These are phyloP conservation scores for Avena eriantha DNA, from an alignment of 176 grass and related monocot species.

Conservation along the genomic window DNA sequence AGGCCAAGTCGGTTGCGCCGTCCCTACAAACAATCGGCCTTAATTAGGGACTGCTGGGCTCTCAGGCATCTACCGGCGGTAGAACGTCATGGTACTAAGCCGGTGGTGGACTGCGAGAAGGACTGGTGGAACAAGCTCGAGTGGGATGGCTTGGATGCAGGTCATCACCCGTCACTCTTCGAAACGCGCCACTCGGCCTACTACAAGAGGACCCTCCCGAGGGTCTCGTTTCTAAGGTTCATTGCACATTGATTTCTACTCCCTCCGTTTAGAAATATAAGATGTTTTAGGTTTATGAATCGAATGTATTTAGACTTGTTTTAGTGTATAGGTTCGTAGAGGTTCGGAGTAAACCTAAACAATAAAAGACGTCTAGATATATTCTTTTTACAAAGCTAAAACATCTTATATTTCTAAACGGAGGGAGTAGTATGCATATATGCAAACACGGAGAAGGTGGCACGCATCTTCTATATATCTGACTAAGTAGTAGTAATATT, in stretches of 20 bases:
- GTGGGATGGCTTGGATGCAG: background rate
- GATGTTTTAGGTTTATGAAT: no score
- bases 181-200: background rate
- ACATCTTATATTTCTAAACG: no score
- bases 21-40: background rate
- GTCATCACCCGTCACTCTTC: background rate
- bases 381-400: no score
- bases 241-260: background rate
- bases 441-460: background rate
- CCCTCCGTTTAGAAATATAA: no score
- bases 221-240: conserved; percentile 4
- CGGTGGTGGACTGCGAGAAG: conserved; percentile 24
- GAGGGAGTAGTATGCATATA: background rate
- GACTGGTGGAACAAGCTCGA: conserved; percentile 3
- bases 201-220: conserved; percentile 23
- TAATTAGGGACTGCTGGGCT: conserved; percentile 33
- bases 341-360: no score
- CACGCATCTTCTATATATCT: background rate
- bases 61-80: background rate
- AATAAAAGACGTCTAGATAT: no score
- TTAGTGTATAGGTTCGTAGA: no score
- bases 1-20: background rate
- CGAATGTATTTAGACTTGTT: no score
- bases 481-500: background rate
- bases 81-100: background rate